Evolutionary conservation across 202 grass and related monocot species (phyloP).

Genomic region (Musa balbisiana): DNA sequence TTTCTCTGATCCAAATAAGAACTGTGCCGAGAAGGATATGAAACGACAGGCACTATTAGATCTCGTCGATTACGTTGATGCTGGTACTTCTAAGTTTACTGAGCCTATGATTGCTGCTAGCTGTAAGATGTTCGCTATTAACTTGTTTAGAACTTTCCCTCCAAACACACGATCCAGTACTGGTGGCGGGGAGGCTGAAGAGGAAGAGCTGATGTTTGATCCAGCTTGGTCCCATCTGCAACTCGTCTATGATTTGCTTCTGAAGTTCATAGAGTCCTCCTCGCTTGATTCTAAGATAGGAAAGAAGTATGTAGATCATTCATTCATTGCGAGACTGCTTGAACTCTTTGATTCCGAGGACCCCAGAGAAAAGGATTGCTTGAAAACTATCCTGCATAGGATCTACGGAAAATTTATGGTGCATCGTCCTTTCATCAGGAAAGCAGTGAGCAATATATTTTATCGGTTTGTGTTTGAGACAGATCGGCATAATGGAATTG

Average conservation of each 20-base stretch:
- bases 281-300: slow-evolving; percentile 84
- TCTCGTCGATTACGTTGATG: slow-evolving; percentile 64
- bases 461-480: slow-evolving; percentile 90
- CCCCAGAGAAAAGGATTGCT: slow-evolving; percentile 75
- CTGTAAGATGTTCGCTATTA: slow-evolving; percentile 71
- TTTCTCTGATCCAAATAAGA: slow-evolving; percentile 78
- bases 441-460: slow-evolving; percentile 87
- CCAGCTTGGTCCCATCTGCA: slow-evolving; percentile 87
- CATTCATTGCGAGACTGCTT: slow-evolving; percentile 69
- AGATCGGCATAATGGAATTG: slow-evolving; percentile 70
- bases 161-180: slow-evolving; percentile 54
- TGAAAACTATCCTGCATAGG: slow-evolving; percentile 82
- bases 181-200: slow-evolving; percentile 64
- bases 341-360: slow-evolving; percentile 93
- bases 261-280: slow-evolving; percentile 77
- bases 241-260: slow-evolving; percentile 82
- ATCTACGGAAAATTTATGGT: slow-evolving; percentile 98
- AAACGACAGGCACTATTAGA: slow-evolving; percentile 80
- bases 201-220: slow-evolving; percentile 89
- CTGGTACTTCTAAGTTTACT: slow-evolving; percentile 35
- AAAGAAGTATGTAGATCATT: slow-evolving; percentile 92
- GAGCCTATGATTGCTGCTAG: slow-evolving; percentile 59
- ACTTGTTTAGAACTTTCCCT: slow-evolving; percentile 75
- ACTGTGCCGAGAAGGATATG: slow-evolving; percentile 71
- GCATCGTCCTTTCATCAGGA: slow-evolving; percentile 78